These are phyloP conservation scores for Entelexis paramagnoliae DNA, from an alignment of 1,139 yeast species.

Conservation along the genomic window DNA sequence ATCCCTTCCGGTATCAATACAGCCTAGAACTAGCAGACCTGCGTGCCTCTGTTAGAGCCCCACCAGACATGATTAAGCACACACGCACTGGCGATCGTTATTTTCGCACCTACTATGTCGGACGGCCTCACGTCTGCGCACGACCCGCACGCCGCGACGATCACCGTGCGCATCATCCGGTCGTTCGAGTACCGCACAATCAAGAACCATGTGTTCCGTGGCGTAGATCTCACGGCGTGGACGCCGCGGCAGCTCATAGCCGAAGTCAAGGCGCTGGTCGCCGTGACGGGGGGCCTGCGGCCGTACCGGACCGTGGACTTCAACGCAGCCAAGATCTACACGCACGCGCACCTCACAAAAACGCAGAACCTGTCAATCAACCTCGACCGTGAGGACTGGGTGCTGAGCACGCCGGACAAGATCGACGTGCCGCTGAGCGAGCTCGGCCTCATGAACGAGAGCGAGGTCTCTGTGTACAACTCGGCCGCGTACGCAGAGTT, in stretches of 20 bases:
- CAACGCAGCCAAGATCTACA: slow-evolving; percentile 74
- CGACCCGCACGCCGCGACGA: slow-evolving; percentile 39
- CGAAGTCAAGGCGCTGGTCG: slow-evolving; percentile 36
- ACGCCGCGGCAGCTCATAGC: slow-evolving; percentile 57
- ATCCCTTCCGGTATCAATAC: too few species aligned
- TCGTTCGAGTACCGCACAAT: slow-evolving; percentile 90
- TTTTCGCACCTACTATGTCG: not conserved
- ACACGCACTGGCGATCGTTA: too few species aligned
- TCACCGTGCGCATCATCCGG: slow-evolving; percentile 78
- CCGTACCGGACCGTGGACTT: slow-evolving; percentile 73
- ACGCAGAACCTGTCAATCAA: slow-evolving; percentile 88
- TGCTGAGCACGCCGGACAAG: slow-evolving; percentile 33
- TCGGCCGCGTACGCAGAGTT: slow-evolving; percentile 52
- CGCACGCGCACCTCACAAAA: slow-evolving; percentile 91
- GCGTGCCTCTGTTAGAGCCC: too few species aligned
- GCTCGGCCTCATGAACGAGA: slow-evolving; percentile 65
- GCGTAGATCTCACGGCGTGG: slow-evolving; percentile 59
- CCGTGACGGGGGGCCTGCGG: slow-evolving; percentile 58
- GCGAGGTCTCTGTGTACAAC: slow-evolving; percentile 77
- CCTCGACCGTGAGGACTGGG: slow-evolving; percentile 67
- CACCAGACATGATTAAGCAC: not conserved
- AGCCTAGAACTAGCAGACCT: too few species aligned
- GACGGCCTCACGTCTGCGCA: slow-evolving; percentile 35
- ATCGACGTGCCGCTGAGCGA: slow-evolving; percentile 43
- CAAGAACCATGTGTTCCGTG: slow-evolving; percentile 62